Conservation (phyloP, 208 protist genomes). For the Leishmania gerbilli region DNA sequence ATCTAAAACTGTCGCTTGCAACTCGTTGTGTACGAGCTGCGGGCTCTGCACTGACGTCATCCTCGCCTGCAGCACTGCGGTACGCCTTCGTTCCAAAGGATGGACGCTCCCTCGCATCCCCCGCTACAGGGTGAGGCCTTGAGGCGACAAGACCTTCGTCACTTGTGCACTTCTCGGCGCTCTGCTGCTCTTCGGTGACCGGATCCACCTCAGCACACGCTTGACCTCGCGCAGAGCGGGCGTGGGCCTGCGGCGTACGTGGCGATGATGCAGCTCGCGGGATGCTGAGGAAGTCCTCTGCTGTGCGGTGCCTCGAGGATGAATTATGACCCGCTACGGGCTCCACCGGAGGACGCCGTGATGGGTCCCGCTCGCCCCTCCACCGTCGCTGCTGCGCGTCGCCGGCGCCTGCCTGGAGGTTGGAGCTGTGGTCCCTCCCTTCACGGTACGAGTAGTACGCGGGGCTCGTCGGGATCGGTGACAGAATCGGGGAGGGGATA, state of each 20-base stretch:
- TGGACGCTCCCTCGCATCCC: background rate
- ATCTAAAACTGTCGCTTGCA: background rate
- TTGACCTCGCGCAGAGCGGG: background rate
- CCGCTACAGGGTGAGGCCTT: background rate
- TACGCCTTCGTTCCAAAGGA: background rate
- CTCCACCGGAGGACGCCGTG: background rate
- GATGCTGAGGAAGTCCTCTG: slow-evolving; percentile 10
- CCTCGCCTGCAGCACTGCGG: background rate
- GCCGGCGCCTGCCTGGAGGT: background rate
- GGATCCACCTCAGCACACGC: background rate
- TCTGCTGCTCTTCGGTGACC: background rate
- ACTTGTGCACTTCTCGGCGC: background rate
- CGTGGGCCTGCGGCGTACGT: background rate
- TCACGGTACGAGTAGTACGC: slow-evolving; percentile 20
- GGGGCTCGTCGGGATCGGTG: slow-evolving; percentile 16
- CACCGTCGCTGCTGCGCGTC: background rate
- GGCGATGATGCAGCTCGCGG: slow-evolving; percentile 2
- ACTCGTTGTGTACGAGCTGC: background rate
- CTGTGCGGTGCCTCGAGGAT: background rate
- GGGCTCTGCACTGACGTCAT: background rate
- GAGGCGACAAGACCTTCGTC: slow-evolving; percentile 17
- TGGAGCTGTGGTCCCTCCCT: background rate
- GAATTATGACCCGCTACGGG: background rate
- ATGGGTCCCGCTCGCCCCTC: background rate
- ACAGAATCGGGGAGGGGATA: slow-evolving; percentile 21